These are phyloP conservation scores for Trichocomaceae sp. DNA, from an alignment of 2,329 filamentous ascomycete species.

Conservation along the genomic window DNA sequence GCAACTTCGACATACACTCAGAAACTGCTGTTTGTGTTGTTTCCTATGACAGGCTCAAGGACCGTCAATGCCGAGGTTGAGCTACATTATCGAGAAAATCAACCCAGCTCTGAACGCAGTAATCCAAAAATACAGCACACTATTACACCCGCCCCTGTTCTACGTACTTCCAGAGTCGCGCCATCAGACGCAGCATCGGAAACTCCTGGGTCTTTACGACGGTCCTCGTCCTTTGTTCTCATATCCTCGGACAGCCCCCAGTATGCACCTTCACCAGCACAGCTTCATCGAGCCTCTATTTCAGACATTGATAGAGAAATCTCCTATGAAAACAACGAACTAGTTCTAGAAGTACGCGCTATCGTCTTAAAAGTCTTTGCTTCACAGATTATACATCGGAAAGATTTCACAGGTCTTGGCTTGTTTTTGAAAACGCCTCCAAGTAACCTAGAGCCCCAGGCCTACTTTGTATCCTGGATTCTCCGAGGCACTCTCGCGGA, in stretches of 20 bases:
- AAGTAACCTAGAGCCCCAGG: conserved; percentile 88
- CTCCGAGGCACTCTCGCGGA: conserved; percentile 67
- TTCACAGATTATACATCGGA: conserved; percentile 76
- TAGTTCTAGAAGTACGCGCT: conserved; percentile 70
- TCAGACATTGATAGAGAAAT: conserved; percentile 48
- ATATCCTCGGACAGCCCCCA: conserved; percentile 64
- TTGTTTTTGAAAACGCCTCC: conserved; percentile 84
- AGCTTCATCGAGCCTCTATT: conserved; percentile 57
- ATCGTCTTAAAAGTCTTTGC: conserved; percentile 73
- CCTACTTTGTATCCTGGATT: conserved; percentile 89
- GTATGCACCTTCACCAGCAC: conserved; percentile 53
- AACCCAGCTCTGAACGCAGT: conserved; percentile 75
- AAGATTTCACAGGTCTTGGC: conserved; percentile 84
- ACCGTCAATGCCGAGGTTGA: conserved; percentile 77
- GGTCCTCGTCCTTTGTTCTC: conserved; percentile 86
- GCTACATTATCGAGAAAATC: conserved; percentile 73
- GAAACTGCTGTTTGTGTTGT: conserved; percentile 70
- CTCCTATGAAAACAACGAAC: conserved; percentile 53
- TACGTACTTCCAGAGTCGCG: conserved; percentile 63
- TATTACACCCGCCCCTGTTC: conserved; percentile 58
- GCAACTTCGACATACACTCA: conserved; percentile 74
- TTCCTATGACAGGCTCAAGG: conserved; percentile 82
- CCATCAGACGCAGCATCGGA: conserved; percentile 35
- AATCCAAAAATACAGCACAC: conserved; percentile 77
- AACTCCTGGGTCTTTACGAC: conserved; percentile 59